Base-by-base conservation (phyloP, 805 yeast genomes). In the Ogataea trehaloabstinens region DNA sequence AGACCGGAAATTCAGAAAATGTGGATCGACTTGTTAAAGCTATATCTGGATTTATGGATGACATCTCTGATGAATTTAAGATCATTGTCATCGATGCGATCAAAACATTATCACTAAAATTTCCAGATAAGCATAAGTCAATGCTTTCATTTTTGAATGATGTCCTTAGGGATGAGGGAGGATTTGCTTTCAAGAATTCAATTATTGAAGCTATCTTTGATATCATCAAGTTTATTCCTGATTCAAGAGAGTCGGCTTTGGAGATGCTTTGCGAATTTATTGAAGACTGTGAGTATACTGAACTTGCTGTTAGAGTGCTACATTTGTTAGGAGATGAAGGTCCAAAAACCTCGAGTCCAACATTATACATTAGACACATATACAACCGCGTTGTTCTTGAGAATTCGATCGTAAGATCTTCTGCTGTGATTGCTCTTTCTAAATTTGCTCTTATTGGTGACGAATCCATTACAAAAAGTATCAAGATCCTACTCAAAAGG, bases 241-340 rank as follows among this genome's bases (percentile, higher is more conserved):
- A 73, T 47, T 87, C 95, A 11, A 78, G 86, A 55, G 93, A 85
- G 52, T 64, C 76, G 34, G 95, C 96, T 17, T 71, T 93, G 56
- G 88, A 85, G 66, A 83, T 83, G 62, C 73, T 93, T 53, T 89
- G 98, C 73, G 99, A 93, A 64, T 90, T 89, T 59, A 93, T 93
- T 55, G 99, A 93, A 67, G 99, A 93, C 71, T 93, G 98, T 68
- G 99, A 93, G 67, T 91, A 75, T 68, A 85, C 96, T 21, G 96
- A 89, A 65, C 78, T 93, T 45, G 79, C 95, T 19, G 95, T 90
- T n/a, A 79, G 98, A 58, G 82, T 93, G 42, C 73, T 93, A 63
- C 96, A 90, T 65, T 65, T 91, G 45, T 75, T 93, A 49, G 99
- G 99, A 60, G 85, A 82, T 49, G 95, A 90, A 64, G 99, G 99